These are phyloP conservation scores for Nicotiana tabacum DNA, from an alignment of 257 asterid species.

Conservation along the genomic window DNA sequence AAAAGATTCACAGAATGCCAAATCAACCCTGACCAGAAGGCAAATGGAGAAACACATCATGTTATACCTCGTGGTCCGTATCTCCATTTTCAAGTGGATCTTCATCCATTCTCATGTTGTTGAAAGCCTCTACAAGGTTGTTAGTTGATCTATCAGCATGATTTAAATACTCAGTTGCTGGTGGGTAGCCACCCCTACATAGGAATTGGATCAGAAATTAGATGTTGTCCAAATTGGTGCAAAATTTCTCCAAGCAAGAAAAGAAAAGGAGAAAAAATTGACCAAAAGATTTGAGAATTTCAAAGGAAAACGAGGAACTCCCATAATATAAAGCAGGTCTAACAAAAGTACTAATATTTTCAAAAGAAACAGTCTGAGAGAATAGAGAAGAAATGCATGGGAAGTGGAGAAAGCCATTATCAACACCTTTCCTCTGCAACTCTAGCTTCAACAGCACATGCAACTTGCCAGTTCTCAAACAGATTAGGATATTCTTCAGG, in stretches of 20 bases:
- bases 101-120: conserved; percentile 66
- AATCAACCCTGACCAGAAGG: background rate
- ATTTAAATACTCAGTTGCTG: conserved; percentile 57
- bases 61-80: conserved; percentile 60
- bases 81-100: conserved; percentile 79
- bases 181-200: conserved; percentile 66
- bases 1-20: background rate
- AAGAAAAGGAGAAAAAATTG: conserved; percentile 8
- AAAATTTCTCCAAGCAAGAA: conserved; percentile 1
- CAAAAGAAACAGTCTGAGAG: background rate
- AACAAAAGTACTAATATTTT: background rate
- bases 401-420: background rate
- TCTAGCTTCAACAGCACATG: conserved; percentile 72
- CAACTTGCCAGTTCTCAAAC: conserved; percentile 93
- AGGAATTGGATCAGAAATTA: conserved; percentile 13
- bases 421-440: conserved; percentile 45
- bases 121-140: conserved; percentile 73
- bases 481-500: conserved; percentile 88
- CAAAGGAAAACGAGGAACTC: conserved; percentile 4
- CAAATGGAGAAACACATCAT: conserved; percentile 5
- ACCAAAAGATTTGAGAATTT: background rate
- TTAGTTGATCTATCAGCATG: conserved; percentile 59
- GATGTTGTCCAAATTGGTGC: background rate
- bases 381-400: background rate
- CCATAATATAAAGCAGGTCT: background rate